A percentile compares a stretch with the other conserved stretches of the same genome.
phyloP scores from a whole-genome alignment of 495 filamentous ascomycete genomes.

The Penicillium psychrofluorescens region DNA sequence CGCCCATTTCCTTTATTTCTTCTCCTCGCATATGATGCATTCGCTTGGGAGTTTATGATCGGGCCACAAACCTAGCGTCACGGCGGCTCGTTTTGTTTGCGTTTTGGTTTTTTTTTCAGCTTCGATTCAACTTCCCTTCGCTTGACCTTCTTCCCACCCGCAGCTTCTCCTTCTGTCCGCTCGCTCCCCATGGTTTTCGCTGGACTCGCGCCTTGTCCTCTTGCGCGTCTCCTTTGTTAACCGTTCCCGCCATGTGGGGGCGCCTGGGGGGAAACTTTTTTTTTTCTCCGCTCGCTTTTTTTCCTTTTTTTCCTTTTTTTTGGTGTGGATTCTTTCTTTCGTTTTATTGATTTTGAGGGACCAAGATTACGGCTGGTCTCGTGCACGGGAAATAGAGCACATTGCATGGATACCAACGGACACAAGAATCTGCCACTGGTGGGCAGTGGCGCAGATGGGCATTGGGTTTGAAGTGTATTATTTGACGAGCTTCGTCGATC shows the following conservation, averaged over 20 bases:
- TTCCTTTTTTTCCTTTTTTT: constrained; percentile 2
- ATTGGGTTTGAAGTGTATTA: constrained; percentile 1
- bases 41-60: neutral
- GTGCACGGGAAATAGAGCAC: constrained; percentile 20
- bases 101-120: neutral
- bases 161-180: too few relatives aligned
- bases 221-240: too few relatives aligned
- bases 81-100: neutral
- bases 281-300: constrained; percentile 5
- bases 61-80: neutral
- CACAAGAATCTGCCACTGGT: constrained; percentile 29
- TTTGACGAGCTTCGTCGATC: constrained; percentile 9
- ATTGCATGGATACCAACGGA: constrained; percentile 18
- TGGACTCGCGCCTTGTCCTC: too few relatives aligned
- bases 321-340: constrained; percentile 4
- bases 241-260: too few relatives aligned
- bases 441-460: constrained; percentile 22
- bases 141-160: neutral
- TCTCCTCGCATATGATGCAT: neutral
- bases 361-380: neutral
- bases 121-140: neutral
- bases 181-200: too few relatives aligned
- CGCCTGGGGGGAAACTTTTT: neutral
- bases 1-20: neutral
- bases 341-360: constrained; percentile 1